Evolutionary conservation across 257 asterid genomes (phyloP).

Genomic region (Solanum virginianum): DNA sequence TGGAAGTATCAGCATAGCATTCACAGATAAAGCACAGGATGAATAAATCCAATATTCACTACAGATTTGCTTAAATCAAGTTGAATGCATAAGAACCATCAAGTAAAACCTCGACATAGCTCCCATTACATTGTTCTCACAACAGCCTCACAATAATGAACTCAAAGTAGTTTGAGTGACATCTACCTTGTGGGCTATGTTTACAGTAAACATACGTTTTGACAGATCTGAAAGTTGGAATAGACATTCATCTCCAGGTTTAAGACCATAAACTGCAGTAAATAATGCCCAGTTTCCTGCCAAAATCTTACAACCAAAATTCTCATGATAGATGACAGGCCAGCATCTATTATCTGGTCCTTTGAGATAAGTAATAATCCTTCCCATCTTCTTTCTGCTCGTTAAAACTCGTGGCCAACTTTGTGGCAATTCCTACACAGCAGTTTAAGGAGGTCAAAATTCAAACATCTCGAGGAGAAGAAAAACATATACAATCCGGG

Average conservation of each 20-base stretch:
- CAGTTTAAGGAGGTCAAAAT: not conserved
- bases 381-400: not conserved
- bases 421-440: slow-evolving; percentile 6
- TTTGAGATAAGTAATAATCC: not conserved
- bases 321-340: slow-evolving; percentile 1
- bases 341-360: slow-evolving; percentile 2
- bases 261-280: not conserved
- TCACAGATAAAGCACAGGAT: not conserved
- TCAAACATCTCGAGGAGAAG: not conserved
- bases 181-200: not conserved
- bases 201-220: not conserved
- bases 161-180: not conserved
- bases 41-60: not conserved
- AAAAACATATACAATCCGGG: not conserved
- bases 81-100: not conserved
- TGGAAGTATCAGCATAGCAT: not conserved
- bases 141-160: not conserved
- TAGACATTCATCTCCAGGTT: slow-evolving; percentile 7
- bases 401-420: not conserved
- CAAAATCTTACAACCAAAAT: not conserved
- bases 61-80: not conserved
- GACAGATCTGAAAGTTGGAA: not conserved
- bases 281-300: slow-evolving; percentile 1
- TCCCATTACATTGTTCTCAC: not conserved
- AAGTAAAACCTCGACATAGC: not conserved